phyloP scores from a whole-genome alignment of 1,284 basidiomycete genomes.

The Cutaneotrichosporon spelunceum region DNA sequence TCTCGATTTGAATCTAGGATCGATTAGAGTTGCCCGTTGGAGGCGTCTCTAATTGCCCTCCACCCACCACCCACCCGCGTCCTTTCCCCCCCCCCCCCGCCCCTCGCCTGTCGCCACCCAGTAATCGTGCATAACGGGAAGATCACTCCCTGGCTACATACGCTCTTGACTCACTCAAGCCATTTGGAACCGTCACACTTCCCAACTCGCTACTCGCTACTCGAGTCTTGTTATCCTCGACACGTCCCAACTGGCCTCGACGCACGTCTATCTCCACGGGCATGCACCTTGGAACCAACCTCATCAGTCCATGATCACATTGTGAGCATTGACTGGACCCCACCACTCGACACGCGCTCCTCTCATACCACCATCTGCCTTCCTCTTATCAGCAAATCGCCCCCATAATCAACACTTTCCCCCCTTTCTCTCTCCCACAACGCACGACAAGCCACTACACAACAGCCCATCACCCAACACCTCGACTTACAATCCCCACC shows the following conservation, averaged over 20 bases:
- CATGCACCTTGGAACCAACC: neutral
- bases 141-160: neutral
- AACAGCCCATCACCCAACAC: neutral
- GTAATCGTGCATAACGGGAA: neutral
- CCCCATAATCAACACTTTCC: neutral
- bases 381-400: neutral
- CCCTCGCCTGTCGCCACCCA: neutral
- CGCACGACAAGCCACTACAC: neutral
- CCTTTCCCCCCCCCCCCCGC: neutral
- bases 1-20: neutral
- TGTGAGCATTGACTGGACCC: neutral
- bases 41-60: neutral
- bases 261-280: neutral
- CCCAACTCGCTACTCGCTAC: neutral
- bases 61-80: neutral
- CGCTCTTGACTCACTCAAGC: neutral
- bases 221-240: neutral
- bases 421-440: neutral
- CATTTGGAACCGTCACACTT: too few relatives aligned
- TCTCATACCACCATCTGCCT: neutral
- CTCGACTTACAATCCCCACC: neutral
- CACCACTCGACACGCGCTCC: neutral
- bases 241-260: neutral
- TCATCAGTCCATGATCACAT: neutral
- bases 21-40: neutral